These are phyloP conservation scores for Elsinoe arachidis DNA, from an alignment of 2,329 filamentous ascomycete genomes.

Conservation along the genomic window DNA sequence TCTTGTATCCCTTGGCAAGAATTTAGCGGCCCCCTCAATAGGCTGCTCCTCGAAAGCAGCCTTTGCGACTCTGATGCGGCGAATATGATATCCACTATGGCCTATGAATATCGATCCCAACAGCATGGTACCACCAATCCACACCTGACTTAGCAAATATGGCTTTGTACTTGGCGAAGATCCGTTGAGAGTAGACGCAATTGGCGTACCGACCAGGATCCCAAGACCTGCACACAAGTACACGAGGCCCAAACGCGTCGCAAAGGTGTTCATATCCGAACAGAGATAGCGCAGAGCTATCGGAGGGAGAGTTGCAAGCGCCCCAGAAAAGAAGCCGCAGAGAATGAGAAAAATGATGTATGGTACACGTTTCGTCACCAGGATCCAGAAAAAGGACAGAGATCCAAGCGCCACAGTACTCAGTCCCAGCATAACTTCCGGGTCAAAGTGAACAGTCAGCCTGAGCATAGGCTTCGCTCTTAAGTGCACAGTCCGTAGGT, in stretches of 20 bases:
- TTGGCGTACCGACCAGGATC: conserved; percentile 27
- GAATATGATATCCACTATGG: too few relatives aligned
- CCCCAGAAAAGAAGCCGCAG: conserved; percentile 29
- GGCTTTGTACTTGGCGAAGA: too few relatives aligned
- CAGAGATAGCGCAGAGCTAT: conserved; percentile 27
- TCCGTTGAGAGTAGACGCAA: conserved; percentile 21
- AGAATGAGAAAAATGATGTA: conserved; percentile 23
- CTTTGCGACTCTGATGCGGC: too few relatives aligned
- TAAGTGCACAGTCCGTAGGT: too few relatives aligned
- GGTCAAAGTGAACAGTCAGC: too few relatives aligned
- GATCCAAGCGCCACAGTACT: conserved; percentile 28
- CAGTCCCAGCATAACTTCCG: conserved; percentile 45
- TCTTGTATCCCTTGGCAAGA: too few relatives aligned
- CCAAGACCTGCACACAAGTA: conserved; percentile 28
- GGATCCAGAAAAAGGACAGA: conserved; percentile 28
- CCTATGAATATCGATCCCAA: too few relatives aligned
- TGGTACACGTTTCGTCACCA: conserved; percentile 17
- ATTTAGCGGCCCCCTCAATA: too few relatives aligned
- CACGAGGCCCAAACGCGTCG: conserved; percentile 27
- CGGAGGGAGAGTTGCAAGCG: conserved; percentile 27
- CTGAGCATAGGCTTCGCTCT: too few relatives aligned
- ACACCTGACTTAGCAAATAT: too few relatives aligned
- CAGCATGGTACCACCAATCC: too few relatives aligned
- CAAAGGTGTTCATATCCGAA: conserved; percentile 24
- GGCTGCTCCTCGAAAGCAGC: too few relatives aligned